Conservation (phyloP, 225 moss, liverwort and hornwort genomes). For the Bryoerythrophyllum caledonicum region DNA sequence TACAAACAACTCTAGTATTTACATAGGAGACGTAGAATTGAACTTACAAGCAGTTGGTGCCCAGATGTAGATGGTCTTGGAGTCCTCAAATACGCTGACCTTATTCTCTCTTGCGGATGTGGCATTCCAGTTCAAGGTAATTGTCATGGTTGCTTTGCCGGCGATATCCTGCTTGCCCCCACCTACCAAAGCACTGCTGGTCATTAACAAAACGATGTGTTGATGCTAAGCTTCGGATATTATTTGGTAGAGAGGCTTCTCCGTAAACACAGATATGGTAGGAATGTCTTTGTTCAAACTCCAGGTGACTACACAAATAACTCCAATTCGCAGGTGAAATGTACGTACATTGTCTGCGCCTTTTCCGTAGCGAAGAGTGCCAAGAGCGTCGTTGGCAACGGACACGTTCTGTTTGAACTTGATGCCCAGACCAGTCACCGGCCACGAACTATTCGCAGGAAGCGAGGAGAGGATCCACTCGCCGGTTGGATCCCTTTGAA, state of each 20-base stretch:
- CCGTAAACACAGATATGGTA: background rate
- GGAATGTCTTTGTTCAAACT: no score
- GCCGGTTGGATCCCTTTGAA: conserved; percentile 45
- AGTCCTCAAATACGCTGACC: background rate
- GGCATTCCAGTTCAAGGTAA: conserved; percentile 51
- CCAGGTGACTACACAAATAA: no score
- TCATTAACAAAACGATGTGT: conserved; percentile 25
- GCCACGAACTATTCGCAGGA: conserved; percentile 29
- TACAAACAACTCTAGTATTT: no score
- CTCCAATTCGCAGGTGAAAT: conserved; percentile 11
- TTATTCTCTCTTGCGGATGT: conserved; percentile 5
- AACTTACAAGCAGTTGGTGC: conserved; percentile 59
- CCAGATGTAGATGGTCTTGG: conserved; percentile 45
- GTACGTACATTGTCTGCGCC: conserved; percentile 54
- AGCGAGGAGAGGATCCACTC: conserved; percentile 42
- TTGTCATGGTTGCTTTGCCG: conserved; percentile 54
- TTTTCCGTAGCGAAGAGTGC: conserved; percentile 52
- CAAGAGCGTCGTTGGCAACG: conserved; percentile 46
- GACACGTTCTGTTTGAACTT: conserved; percentile 51
- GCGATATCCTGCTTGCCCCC: conserved; percentile 57
- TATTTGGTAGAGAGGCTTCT: background rate
- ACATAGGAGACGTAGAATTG: background rate
- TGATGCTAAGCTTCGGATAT: background rate
- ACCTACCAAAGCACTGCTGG: conserved; percentile 48
- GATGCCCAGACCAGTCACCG: conserved; percentile 48